These are phyloP conservation scores for Phoma sp. DNA, from an alignment of 2,329 filamentous ascomycete genomes.

Conservation along the genomic window DNA sequence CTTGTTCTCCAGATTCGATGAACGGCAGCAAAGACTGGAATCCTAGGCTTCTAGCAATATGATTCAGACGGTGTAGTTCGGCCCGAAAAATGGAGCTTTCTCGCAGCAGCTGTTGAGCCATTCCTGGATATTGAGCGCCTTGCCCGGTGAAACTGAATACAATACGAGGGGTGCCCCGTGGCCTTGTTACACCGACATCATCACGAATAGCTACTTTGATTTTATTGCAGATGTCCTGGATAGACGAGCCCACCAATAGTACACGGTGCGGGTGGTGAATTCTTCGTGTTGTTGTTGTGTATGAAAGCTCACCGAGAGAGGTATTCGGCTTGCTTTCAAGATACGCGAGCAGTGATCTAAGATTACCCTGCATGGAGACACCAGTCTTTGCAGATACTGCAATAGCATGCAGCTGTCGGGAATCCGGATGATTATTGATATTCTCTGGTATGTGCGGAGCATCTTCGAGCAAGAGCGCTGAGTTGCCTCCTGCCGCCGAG, in stretches of 20 bases:
- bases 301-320: not conserved
- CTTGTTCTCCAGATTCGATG: not conserved
- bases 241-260: not conserved
- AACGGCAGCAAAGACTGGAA: not conserved
- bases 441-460: not conserved
- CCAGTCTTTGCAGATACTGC: not conserved
- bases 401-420: not conserved
- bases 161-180: slow-evolving; percentile 20
- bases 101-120: not conserved
- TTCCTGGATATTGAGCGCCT: slow-evolving; percentile 30
- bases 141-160: slow-evolving; percentile 52
- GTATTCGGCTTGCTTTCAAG: not conserved
- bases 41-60: not conserved
- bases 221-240: no score
- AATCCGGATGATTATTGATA: not conserved
- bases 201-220: not conserved
- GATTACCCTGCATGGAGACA: not conserved
- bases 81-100: not conserved
- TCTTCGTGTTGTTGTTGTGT: not conserved
- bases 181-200: not conserved
- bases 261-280: not conserved
- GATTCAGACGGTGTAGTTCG: not conserved
- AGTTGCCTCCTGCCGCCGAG: not conserved
- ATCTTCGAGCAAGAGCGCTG: not conserved
- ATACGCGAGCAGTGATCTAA: not conserved